Evolutionary conservation across 805 yeast species (phyloP).

Genomic region (Yarrowia sp.): DNA sequence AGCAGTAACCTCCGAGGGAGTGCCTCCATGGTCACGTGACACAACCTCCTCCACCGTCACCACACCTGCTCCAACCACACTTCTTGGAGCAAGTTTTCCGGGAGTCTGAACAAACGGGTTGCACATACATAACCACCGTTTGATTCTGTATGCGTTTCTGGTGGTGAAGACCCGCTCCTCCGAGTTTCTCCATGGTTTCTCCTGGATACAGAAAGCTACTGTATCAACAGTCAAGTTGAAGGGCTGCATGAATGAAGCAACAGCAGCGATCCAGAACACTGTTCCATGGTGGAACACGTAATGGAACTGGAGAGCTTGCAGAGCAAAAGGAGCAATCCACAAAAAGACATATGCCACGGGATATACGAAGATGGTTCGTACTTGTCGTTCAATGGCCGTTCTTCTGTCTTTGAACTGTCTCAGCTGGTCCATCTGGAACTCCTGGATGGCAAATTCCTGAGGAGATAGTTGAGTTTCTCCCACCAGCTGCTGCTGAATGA

Average conservation of each 20-base stretch:
- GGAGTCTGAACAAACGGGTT: slow-evolving; percentile 7
- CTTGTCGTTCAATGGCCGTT: slow-evolving; percentile 65
- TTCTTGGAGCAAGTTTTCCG: slow-evolving; percentile 8
- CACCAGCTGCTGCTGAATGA: not conserved
- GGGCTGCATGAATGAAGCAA: slow-evolving; percentile 73
- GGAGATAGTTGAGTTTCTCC: slow-evolving; percentile 8
- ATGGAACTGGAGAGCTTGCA: slow-evolving; percentile 56
- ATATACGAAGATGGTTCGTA: slow-evolving; percentile 74
- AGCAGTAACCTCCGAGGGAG: not conserved
- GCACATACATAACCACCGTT: slow-evolving; percentile 19
- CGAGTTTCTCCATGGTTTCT: slow-evolving; percentile 36
- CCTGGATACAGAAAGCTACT: slow-evolving; percentile 68
- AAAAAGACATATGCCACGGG: slow-evolving; percentile 76
- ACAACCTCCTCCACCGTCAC: not conserved
- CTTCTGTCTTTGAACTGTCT: slow-evolving; percentile 60
- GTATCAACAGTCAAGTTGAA: slow-evolving; percentile 75
- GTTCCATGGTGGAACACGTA: slow-evolving; percentile 40
- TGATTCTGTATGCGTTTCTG: slow-evolving; percentile 23
- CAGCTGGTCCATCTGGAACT: slow-evolving; percentile 48
- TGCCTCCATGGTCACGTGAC: not conserved
- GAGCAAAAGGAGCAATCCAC: slow-evolving; percentile 78
- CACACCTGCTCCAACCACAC: slow-evolving; percentile 2
- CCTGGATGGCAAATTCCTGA: slow-evolving; percentile 16
- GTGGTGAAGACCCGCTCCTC: slow-evolving; percentile 27
- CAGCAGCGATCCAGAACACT: slow-evolving; percentile 61